Conservation (phyloP, 192 early-diverging fungal genomes). For the Gamsiella multidivaricata region DNA sequence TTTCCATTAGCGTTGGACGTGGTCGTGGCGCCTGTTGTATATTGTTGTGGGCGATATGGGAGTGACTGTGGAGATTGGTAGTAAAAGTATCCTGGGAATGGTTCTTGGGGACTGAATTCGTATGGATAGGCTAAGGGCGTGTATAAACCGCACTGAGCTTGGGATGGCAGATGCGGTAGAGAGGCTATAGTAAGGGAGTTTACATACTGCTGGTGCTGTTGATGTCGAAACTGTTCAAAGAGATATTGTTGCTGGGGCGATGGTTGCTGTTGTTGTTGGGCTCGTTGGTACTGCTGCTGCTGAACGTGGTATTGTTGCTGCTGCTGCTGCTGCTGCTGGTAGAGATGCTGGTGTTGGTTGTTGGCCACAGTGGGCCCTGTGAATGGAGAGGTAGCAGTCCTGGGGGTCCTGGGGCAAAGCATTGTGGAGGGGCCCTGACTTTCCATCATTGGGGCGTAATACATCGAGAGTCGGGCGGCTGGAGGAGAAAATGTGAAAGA, state of each 20-base stretch:
- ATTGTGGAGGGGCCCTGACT: neutral
- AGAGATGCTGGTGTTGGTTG: slow-evolving; percentile 8
- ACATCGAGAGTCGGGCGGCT: slow-evolving; percentile 1
- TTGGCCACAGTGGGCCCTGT: neutral
- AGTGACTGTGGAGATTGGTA: neutral
- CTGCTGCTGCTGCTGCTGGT: slow-evolving; percentile 4
- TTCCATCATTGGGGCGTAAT: slow-evolving; percentile 8
- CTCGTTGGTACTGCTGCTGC: slow-evolving; percentile 19
- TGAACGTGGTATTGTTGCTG: slow-evolving; percentile 1
- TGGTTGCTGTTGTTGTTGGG: slow-evolving; percentile 18
- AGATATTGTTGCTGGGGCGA: slow-evolving; percentile 17
- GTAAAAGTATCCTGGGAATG: slow-evolving; percentile 1
- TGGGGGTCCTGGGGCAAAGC: neutral
- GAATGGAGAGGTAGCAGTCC: neutral
- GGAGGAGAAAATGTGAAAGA: neutral
- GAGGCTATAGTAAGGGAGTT: slow-evolving; percentile 1
- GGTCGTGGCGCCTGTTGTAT: neutral
- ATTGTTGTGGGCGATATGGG: neutral
- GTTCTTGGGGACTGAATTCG: slow-evolving; percentile 11
- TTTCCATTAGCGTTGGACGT: neutral
- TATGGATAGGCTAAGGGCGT: slow-evolving; percentile 7
- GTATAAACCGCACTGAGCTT: neutral
- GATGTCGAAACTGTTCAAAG: neutral
- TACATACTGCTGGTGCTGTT: slow-evolving; percentile 29
- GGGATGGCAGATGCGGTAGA: neutral